A percentile compares a stretch with the other conserved stretches of the same genome.
phyloP scores from a whole-genome alignment of 78 protist genomes.

The Pigoraptor vietnamica region DNA sequence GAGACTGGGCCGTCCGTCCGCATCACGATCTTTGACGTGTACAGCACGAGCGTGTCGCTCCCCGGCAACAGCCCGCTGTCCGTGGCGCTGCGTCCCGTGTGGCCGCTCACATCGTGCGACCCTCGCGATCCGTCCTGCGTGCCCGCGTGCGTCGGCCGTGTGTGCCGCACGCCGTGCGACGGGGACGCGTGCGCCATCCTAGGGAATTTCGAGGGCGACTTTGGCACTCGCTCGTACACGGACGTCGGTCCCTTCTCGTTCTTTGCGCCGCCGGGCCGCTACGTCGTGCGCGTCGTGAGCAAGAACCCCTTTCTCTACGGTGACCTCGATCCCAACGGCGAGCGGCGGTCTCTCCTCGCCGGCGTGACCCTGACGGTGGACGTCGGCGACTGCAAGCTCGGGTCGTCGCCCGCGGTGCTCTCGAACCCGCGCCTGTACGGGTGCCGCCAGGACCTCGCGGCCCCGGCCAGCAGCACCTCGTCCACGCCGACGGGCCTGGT shows the following conservation, averaged over 20 bases:
- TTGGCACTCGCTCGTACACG: neutral
- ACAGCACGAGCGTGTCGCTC: neutral
- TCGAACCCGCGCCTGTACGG: neutral
- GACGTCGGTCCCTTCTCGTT: neutral
- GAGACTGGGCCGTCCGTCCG: neutral
- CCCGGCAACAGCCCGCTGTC: neutral
- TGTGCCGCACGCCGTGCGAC: neutral
- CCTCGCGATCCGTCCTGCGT: neutral
- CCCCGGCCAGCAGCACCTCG: neutral
- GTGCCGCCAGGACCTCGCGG: neutral
- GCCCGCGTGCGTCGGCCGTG: neutral
- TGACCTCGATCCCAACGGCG: neutral
- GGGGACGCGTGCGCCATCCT: neutral
- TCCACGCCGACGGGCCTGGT: neutral
- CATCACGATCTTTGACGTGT: neutral
- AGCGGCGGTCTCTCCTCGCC: neutral
- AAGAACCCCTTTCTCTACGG: neutral
- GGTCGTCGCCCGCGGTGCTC: neutral
- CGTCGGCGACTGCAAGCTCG: neutral
- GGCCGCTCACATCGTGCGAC: neutral
- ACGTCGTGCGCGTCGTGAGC: neutral
- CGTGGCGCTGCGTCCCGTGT: neutral
- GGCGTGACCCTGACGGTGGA: neutral
- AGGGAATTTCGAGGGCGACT: neutral
- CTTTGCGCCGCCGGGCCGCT: neutral